Base-by-base conservation (phyloP, 805 yeast species). In the Teunomyces funiuensis region DNA sequence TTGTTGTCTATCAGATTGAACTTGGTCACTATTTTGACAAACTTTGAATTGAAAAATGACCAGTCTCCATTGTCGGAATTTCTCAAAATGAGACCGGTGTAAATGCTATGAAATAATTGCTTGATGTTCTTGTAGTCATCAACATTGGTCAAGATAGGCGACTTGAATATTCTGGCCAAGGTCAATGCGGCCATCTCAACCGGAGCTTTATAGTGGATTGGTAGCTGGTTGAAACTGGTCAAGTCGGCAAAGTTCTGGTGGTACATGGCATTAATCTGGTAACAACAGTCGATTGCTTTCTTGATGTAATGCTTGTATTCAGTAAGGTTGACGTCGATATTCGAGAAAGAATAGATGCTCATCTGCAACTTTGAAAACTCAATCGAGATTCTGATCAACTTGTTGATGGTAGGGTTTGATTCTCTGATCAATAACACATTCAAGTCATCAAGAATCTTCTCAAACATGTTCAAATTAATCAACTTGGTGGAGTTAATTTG, bases 381-480 rank as follows among this genome's bases (percentile, higher is more conserved):
- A 16, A 69, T 55, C 9, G 71, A 58, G 13, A 68, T 46, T 28
- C 56, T 44, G 5, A 66, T 57, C 40, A 66, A 53, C 42, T 54
- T 55, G 28, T 51, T 47, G 20, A 55, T 47, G 27, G 57, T 40
- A 5, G 55, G 50, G 16, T 58, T 52, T 3, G 42, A 27, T 6
- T 43, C 39, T 6, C 44, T 23, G 45, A 44, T 31, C 20, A 45
- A 37, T 9, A 37, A 29, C 22, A 39, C 41, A 17, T 48, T 46
- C 36, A 65, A 56, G 33, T 68, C 66, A 37, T 57, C 53, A 36
- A 71, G 49, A 23, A 70, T 69, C 9, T 58, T 60, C 43, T 71
- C 76, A 53, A 66, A 70, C 74, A 71, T 70, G 48, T 65, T 58
- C 45, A 71, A 54, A 44, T 63, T 65, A 16, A 71, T 66, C 29